Base-by-base conservation (phyloP, 352 stramenopile species). In the Detonula confervacea region DNA sequence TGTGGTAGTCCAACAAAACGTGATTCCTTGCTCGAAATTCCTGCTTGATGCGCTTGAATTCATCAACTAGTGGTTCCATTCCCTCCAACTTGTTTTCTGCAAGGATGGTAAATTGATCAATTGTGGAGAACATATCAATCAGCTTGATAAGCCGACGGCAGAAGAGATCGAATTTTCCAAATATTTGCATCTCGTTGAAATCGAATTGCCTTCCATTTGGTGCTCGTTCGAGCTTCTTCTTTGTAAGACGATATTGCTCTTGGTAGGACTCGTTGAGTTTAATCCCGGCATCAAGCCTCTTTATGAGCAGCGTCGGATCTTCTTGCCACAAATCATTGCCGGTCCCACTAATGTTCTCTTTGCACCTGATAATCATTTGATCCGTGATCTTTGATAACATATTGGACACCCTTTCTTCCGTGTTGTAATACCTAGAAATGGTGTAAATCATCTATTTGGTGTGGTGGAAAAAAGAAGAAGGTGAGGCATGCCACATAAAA, bases 71-170 rank as follows among this genome's bases (percentile, higher is more conserved):
- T 44, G 92, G 89, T 64, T 98, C 97, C 87, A 99, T 99, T 61
- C 98, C 96, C 78, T 98, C 95, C 2, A 98, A 87, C 7, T 95
- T 95, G 66, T 98, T 96, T 29, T 95, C 87, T 7, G 90, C 87
- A 0, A 98, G 88, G 16, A 88, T 90, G 0, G 89, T 94, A 80
- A 98, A 98, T 83, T 98, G 95, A 73, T 99, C 96, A 67, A 99
- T 98, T 5, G 97, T 99, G 61, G 94, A 98, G 80, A 99, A 99
- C 96, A 99, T 98, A 74, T 99, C 97, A 70, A 99, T 99, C 33
- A 99, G 91, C 83, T 99, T 99, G 84, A 98, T 97, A 11, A 98
- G 93, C 44, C 97, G 95, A 3, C 97, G 89, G 79, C 96, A 98
- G 77, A 99, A 99, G 4, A 99, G 85, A 72, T 99, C 97, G 71